Conservation (phyloP, 1,284 basidiomycete genomes). For the Rhodotorula mucilaginosa region DNA sequence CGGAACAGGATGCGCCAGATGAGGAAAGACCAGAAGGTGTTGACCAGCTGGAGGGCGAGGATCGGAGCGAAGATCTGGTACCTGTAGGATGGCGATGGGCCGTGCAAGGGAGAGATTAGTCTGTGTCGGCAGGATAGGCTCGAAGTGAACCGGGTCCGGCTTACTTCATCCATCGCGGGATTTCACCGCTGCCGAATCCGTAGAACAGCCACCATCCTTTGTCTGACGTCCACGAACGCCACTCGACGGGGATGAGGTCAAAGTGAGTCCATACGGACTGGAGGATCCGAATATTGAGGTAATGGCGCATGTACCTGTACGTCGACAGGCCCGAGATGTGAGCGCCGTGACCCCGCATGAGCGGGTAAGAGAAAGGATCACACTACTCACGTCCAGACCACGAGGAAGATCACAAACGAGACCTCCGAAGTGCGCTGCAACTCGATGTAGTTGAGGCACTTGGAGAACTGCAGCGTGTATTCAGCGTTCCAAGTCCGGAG, state of each 20-base stretch:
- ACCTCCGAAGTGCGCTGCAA: conserved; percentile 58
- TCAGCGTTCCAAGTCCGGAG: background rate
- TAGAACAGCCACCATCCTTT: conserved; percentile 60
- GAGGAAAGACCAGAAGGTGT: conserved; percentile 61
- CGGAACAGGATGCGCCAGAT: conserved; percentile 40
- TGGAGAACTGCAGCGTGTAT: conserved; percentile 61
- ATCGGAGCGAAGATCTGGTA: conserved; percentile 77
- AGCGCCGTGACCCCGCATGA: background rate
- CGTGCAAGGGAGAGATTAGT: no score
- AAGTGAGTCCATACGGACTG: conserved; percentile 83
- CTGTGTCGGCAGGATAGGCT: background rate
- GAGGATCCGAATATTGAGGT: conserved; percentile 81
- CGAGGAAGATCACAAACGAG: conserved; percentile 67
- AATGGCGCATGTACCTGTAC: conserved; percentile 89
- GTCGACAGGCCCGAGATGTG: background rate
- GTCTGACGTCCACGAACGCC: conserved; percentile 12
- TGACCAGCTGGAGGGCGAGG: conserved; percentile 71
- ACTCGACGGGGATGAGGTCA: conserved; percentile 61
- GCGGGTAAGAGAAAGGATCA: no score
- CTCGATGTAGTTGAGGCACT: conserved; percentile 81
- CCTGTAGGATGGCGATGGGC: conserved; percentile 14
- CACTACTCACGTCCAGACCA: conserved; percentile 72
- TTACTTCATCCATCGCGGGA: conserved; percentile 59
- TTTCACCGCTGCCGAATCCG: conserved; percentile 65
- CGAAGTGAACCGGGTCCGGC: background rate